Conservation (phyloP, 495 filamentous ascomycete species). For the Penicillium coffeae region DNA sequence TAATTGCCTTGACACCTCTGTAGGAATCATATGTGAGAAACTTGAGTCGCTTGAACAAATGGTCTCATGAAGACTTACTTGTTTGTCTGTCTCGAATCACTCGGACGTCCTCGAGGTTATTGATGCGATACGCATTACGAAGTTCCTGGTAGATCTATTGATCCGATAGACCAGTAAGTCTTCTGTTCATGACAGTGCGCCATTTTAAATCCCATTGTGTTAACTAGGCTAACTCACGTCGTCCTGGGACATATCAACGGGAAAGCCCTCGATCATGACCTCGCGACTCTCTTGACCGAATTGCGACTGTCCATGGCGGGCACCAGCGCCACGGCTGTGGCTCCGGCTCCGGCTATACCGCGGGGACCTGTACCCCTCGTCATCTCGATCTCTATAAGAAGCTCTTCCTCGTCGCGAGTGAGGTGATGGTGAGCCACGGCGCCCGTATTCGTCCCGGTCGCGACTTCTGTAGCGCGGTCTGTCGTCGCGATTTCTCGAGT, state of each 20-base stretch:
- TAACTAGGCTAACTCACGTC: constrained; percentile 40
- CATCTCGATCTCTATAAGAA: constrained; percentile 53
- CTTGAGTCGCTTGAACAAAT: background rate
- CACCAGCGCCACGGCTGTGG: constrained; percentile 41
- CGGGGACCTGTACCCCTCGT: constrained; percentile 53
- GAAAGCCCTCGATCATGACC: constrained; percentile 60
- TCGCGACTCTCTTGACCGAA: constrained; percentile 53
- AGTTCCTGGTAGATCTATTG: constrained; percentile 61
- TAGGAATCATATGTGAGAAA: background rate
- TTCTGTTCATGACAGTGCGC: too few relatives aligned
- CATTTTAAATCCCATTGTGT: too few relatives aligned
- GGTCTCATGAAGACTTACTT: constrained; percentile 38
- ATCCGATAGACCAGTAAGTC: background rate
- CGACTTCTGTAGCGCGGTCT: constrained; percentile 31
- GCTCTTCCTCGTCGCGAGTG: constrained; percentile 36
- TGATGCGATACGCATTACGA: constrained; percentile 53
- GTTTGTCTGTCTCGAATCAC: constrained; percentile 65
- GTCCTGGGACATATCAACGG: constrained; percentile 57
- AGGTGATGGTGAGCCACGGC: constrained; percentile 36
- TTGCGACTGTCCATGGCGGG: constrained; percentile 39
- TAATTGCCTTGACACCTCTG: constrained; percentile 59
- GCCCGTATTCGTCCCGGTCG: constrained; percentile 42
- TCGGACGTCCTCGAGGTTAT: constrained; percentile 58
- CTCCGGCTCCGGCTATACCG: constrained; percentile 27
- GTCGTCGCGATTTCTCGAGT: constrained; percentile 30